A percentile compares a stretch with the other conserved stretches of the same genome.
Evolutionary conservation across 768 basidiomycete species (phyloP).

Genomic region (Phanerochaete sordida): DNA sequence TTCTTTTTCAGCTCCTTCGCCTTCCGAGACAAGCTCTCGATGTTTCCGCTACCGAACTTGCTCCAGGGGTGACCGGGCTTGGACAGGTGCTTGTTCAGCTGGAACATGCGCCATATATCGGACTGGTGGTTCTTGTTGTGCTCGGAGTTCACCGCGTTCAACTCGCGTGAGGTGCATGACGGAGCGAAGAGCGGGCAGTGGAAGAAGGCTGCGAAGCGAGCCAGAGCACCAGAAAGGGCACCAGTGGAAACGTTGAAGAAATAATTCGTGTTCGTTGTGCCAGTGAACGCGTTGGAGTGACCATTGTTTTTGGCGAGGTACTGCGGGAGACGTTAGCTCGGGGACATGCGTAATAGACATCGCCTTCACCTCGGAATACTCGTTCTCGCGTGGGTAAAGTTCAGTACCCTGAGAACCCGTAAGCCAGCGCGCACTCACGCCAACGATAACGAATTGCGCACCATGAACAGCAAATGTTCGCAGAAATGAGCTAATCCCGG

Average conservation of each 20-base stretch:
- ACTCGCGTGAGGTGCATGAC: slow-evolving; percentile 82
- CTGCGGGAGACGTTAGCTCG: slow-evolving; percentile 31
- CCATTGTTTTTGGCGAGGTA: slow-evolving; percentile 83
- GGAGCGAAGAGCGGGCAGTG: slow-evolving; percentile 87
- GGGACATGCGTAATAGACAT: neutral
- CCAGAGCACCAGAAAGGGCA: slow-evolving; percentile 64
- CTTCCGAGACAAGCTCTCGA: slow-evolving; percentile 62
- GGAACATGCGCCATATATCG: slow-evolving; percentile 93
- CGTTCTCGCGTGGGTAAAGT: slow-evolving; percentile 88
- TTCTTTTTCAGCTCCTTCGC: slow-evolving; percentile 55
- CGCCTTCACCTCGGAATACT: slow-evolving; percentile 74
- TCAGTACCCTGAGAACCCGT: slow-evolving; percentile 58
- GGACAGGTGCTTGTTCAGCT: slow-evolving; percentile 85
- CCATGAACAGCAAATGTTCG: slow-evolving; percentile 96
- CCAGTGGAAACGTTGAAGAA: slow-evolving; percentile 68
- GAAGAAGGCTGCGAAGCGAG: slow-evolving; percentile 85
- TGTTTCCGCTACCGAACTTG: slow-evolving; percentile 90
- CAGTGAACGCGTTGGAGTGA: slow-evolving; percentile 89
- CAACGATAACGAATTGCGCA: slow-evolving; percentile 31
- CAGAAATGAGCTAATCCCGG: slow-evolving; percentile 94
- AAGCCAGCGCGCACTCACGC: neutral
- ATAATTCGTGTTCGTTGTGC: slow-evolving; percentile 89
- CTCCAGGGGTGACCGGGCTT: slow-evolving; percentile 79
- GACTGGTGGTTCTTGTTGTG: slow-evolving; percentile 94
- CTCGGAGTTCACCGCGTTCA: slow-evolving; percentile 96